These are phyloP conservation scores for Eugenia klotzschiana DNA, from an alignment of 441 rosid species.

Conservation along the genomic window DNA sequence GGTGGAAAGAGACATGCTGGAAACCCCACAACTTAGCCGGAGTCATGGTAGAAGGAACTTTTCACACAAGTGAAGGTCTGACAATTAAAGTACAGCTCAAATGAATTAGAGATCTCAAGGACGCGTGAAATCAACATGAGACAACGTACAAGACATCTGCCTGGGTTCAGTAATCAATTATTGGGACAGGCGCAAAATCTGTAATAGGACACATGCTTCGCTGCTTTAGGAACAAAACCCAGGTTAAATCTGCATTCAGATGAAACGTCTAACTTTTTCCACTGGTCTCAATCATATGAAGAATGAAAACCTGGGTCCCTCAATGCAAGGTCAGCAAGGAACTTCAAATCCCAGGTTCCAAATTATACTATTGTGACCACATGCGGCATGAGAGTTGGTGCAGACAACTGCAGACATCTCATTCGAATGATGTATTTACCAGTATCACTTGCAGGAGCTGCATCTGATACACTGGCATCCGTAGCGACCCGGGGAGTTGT, in stretches of 20 bases:
- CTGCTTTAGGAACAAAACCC: background rate
- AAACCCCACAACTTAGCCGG: background rate
- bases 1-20: background rate
- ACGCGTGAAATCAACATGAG: background rate
- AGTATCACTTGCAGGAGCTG: conserved; percentile 24
- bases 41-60: background rate
- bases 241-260: background rate
- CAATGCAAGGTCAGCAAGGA: background rate
- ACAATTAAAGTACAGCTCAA: background rate
- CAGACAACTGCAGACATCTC: background rate
- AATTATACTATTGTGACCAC: background rate
- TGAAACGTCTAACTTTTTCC: background rate
- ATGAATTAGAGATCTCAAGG: background rate
- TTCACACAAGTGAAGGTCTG: background rate
- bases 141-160: background rate
- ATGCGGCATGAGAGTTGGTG: background rate
- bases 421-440: conserved; percentile 20
- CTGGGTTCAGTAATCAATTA: background rate
- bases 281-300: background rate
- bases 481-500: conserved; percentile 43
- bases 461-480: conserved; percentile 11
- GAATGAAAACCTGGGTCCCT: background rate
- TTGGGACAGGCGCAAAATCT: background rate
- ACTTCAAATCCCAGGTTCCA: background rate
- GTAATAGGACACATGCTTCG: background rate